Conservation (phyloP, 1,139 yeast species). For the Candida gigantensis region DNA sequence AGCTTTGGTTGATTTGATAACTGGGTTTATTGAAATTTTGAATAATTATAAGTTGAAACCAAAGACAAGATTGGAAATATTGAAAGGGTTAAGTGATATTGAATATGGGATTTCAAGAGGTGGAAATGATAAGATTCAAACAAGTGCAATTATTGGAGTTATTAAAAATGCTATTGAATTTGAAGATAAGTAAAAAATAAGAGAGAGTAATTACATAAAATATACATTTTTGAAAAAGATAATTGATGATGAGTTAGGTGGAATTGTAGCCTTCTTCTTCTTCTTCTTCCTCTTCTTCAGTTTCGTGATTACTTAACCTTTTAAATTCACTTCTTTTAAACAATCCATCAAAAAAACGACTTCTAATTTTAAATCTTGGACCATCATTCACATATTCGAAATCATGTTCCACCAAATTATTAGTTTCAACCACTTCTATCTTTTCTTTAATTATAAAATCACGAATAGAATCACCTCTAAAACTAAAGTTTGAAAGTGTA, state of each 20-base stretch:
- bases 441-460: conserved; percentile 2
- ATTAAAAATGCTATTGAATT: conserved; percentile 61
- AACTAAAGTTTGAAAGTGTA: neutral
- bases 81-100: conserved; percentile 76
- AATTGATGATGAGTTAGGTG: too few species aligned
- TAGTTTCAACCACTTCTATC: neutral
- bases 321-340: too few species aligned
- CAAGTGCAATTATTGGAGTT: conserved; percentile 88
- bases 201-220: too few species aligned
- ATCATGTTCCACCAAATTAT: neutral
- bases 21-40: conserved; percentile 72
- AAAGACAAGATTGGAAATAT: conserved; percentile 59
- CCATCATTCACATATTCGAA: too few species aligned
- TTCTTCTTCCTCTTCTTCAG: too few species aligned
- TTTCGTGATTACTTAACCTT: too few species aligned
- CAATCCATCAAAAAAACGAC: too few species aligned
- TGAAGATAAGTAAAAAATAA: too few species aligned
- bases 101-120: conserved; percentile 92
- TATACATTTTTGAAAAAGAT: too few species aligned
- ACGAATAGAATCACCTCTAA: conserved; percentile 2
- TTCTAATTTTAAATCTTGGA: too few species aligned
- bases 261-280: too few species aligned
- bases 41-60: conserved; percentile 65
- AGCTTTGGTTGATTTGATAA: conserved; percentile 82
- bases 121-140: conserved; percentile 87